Conservation (phyloP, 2,329 filamentous ascomycete genomes). For the Colletotrichum sp. region DNA sequence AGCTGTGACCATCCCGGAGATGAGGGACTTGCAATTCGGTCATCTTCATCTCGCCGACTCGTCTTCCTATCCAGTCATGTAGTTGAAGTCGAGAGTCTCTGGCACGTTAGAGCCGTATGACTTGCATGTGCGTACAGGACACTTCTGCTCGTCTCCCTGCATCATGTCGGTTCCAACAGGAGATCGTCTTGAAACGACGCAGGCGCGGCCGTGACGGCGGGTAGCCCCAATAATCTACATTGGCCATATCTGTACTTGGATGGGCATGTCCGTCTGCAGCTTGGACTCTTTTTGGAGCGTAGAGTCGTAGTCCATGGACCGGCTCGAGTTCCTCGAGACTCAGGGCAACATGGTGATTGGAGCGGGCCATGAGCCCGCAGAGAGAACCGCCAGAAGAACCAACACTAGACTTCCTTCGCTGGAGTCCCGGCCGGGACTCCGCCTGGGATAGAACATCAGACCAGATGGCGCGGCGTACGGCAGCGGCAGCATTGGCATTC, state of each 20-base stretch:
- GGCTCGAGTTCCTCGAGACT: neutral
- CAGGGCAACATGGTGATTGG: slow-evolving; percentile 18
- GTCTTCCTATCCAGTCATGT: neutral
- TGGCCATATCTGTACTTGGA: neutral
- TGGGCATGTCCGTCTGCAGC: slow-evolving; percentile 9
- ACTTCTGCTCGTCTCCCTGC: slow-evolving; percentile 12
- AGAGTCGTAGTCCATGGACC: neutral
- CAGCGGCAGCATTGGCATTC: neutral
- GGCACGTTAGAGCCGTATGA: neutral
- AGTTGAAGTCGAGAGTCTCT: neutral
- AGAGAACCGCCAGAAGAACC: slow-evolving; percentile 3
- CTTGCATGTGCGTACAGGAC: slow-evolving; percentile 18
- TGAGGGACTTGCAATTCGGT: neutral
- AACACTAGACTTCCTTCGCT: neutral
- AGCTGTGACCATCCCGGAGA: slow-evolving; percentile 14
- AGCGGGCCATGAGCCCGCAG: slow-evolving; percentile 1
- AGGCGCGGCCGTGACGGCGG: slow-evolving; percentile 11
- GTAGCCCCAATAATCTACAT: neutral
- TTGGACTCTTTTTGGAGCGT: neutral
- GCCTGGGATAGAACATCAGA: slow-evolving; percentile 19
- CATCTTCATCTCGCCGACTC: slow-evolving; percentile 1
- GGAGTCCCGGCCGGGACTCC: slow-evolving; percentile 15
- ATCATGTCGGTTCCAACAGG: slow-evolving; percentile 15
- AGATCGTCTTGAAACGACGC: slow-evolving; percentile 22
- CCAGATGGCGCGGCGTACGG: slow-evolving; percentile 11